These are phyloP conservation scores for Coleophoma eucalyptorum DNA, from an alignment of 2,329 filamentous ascomycete species.

Conservation along the genomic window DNA sequence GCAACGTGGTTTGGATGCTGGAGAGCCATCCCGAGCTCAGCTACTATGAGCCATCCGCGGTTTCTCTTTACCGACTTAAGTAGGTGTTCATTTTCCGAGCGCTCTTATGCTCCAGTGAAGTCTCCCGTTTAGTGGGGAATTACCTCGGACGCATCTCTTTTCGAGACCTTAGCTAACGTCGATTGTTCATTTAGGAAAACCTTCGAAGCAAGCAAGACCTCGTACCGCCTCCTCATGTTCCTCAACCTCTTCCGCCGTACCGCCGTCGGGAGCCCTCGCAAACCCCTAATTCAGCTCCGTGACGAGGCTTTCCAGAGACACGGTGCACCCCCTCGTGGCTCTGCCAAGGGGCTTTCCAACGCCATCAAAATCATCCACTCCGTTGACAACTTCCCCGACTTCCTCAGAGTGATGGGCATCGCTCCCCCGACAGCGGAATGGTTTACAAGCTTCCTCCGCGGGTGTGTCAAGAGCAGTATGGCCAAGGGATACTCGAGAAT, in stretches of 20 bases:
- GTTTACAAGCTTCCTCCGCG: slow-evolving; percentile 31
- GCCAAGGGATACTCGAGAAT: slow-evolving; percentile 28
- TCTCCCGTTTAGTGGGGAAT: too few relatives aligned
- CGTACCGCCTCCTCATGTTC: slow-evolving; percentile 50
- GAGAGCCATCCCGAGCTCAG: slow-evolving; percentile 40
- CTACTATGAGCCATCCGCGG: slow-evolving; percentile 36
- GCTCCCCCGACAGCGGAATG: slow-evolving; percentile 12
- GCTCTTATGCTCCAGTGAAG: too few relatives aligned
- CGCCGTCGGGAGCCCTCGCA: slow-evolving; percentile 32
- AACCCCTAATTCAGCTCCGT: slow-evolving; percentile 33
- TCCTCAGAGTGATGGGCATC: slow-evolving; percentile 40
- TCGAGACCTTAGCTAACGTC: too few relatives aligned
- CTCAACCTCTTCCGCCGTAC: slow-evolving; percentile 43
- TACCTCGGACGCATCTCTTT: too few relatives aligned
- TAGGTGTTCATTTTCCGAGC: too few relatives aligned
- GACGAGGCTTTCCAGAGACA: slow-evolving; percentile 42
- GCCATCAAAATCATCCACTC: slow-evolving; percentile 38
- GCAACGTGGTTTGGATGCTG: slow-evolving; percentile 49
- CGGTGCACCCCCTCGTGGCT: slow-evolving; percentile 38
- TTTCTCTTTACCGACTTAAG: slow-evolving; percentile 41
- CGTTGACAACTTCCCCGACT: slow-evolving; percentile 37
- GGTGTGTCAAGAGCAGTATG: slow-evolving; percentile 30
- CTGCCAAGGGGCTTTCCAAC: slow-evolving; percentile 35
- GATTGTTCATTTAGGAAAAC: slow-evolving; percentile 25
- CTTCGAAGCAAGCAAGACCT: slow-evolving; percentile 40